These are phyloP conservation scores for Cyclotella distinguenda DNA, from an alignment of 108 stramenopile species.

Conservation along the genomic window DNA sequence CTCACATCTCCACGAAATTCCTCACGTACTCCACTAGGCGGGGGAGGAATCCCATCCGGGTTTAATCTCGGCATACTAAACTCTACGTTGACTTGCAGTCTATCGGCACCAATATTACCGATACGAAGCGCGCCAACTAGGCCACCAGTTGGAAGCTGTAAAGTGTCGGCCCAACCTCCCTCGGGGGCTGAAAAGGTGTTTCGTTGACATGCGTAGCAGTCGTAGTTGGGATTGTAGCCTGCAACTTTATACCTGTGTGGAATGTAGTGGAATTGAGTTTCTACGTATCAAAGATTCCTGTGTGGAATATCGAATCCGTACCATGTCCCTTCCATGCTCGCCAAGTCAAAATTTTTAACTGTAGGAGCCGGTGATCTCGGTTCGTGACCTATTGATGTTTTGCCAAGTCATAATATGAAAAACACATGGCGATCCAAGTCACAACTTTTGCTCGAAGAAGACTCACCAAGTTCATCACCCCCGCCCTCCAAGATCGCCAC, in stretches of 20 bases:
- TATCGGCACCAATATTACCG: conserved; percentile 39
- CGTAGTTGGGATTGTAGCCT: conserved; percentile 96
- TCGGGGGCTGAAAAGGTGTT: conserved; percentile 86
- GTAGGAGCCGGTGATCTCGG: conserved; percentile 81
- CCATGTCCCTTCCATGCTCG: conserved; percentile 89
- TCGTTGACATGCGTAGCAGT: conserved; percentile 96
- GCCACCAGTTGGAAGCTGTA: conserved; percentile 23
- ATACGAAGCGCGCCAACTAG: conserved; percentile 37
- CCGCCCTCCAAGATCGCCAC: conserved; percentile 91
- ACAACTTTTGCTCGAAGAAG: too few relatives aligned
- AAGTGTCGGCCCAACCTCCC: conserved; percentile 21
- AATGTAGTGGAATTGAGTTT: too few relatives aligned
- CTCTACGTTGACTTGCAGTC: conserved; percentile 83
- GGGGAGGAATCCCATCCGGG: conserved; percentile 82
- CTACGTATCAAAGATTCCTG: too few relatives aligned
- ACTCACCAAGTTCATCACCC: conserved; percentile 68
- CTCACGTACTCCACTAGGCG: conserved; percentile 71
- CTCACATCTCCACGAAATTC: conserved; percentile 19
- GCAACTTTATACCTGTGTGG: conserved; percentile 83
- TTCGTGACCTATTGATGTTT: conserved; percentile 30
- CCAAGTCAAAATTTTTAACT: conserved; percentile 76
- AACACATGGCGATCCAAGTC: background rate
- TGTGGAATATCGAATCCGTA: too few relatives aligned
- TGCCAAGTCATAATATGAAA: background rate
- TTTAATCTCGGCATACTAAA: conserved; percentile 90